These are phyloP conservation scores for Cryphonectria japonica DNA, from an alignment of 2,329 filamentous ascomycete species.

Conservation along the genomic window DNA sequence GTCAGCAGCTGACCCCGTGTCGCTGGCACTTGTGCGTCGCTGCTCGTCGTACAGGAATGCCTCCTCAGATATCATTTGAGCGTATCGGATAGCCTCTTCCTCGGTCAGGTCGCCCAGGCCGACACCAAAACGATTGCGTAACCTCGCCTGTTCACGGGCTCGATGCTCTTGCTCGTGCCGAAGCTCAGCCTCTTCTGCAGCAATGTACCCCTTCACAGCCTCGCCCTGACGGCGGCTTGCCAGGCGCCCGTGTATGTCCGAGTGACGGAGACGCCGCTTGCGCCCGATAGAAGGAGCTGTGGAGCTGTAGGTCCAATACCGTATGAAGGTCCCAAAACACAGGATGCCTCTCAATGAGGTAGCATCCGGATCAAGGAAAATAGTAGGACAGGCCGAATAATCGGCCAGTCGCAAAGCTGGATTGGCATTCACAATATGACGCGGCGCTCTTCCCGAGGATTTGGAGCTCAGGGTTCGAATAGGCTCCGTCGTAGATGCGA, in stretches of 20 bases:
- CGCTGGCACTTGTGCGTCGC: constrained; percentile 55
- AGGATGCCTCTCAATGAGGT: constrained; percentile 84
- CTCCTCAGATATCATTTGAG: constrained; percentile 69
- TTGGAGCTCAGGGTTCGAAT: constrained; percentile 86
- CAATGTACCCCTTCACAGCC: constrained; percentile 79
- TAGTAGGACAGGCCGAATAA: constrained; percentile 80
- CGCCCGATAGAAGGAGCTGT: constrained; percentile 74
- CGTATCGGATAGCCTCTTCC: constrained; percentile 67
- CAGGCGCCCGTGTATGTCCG: constrained; percentile 58
- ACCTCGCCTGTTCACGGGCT: constrained; percentile 67
- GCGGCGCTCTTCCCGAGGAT: constrained; percentile 80
- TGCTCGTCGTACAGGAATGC: constrained; percentile 60
- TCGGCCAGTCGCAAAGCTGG: constrained; percentile 69
- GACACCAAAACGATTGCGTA: constrained; percentile 82
- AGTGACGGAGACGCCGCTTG: constrained; percentile 78
- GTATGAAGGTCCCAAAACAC: constrained; percentile 82
- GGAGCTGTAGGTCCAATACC: constrained; percentile 94
- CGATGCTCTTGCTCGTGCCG: constrained; percentile 71
- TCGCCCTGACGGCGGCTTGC: constrained; percentile 62
- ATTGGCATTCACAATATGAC: constrained; percentile 62
- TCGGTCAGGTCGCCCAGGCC: constrained; percentile 71
- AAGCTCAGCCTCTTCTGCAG: constrained; percentile 81
- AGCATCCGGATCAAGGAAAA: constrained; percentile 85
- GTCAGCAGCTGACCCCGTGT: constrained; percentile 55
- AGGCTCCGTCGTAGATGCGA: constrained; percentile 77